Evolutionary conservation across 805 yeast genomes (phyloP).

Genomic region (Huiozyma naganishii): DNA sequence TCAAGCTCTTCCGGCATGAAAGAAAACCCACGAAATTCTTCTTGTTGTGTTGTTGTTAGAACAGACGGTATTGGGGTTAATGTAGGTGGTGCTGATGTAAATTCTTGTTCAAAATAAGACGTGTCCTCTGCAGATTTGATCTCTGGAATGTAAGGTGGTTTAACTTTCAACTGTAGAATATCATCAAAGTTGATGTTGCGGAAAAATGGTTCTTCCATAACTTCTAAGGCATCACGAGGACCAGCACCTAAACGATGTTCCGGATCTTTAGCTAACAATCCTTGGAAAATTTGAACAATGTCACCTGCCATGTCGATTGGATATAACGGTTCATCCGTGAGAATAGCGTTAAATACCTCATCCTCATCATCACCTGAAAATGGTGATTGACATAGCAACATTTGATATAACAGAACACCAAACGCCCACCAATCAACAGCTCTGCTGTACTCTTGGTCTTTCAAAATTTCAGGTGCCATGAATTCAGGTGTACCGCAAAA

Average conservation of each 20-base stretch:
- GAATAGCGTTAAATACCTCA: slow-evolving; percentile 92
- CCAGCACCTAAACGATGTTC: slow-evolving; percentile 75
- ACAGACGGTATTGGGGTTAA: slow-evolving; percentile 90
- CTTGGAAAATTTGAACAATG: slow-evolving; percentile 88
- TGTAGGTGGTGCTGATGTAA: slow-evolving; percentile 88
- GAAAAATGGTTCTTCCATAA: slow-evolving; percentile 93
- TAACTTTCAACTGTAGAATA: slow-evolving; percentile 54
- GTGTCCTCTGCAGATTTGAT: slow-evolving; percentile 82
- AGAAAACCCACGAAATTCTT: slow-evolving; percentile 94
- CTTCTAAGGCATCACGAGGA: slow-evolving; percentile 79
- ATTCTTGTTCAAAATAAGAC: slow-evolving; percentile 86
- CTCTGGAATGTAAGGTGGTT: slow-evolving; percentile 87
- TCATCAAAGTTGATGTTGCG: slow-evolving; percentile 84
- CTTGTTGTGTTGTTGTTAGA: slow-evolving; percentile 80
- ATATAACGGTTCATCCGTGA: slow-evolving; percentile 91
- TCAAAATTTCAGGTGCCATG: slow-evolving; percentile 96
- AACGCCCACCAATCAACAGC: slow-evolving; percentile 99
- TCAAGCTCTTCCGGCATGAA: slow-evolving; percentile 57
- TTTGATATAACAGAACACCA: slow-evolving; percentile 91
- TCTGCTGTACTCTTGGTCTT: slow-evolving; percentile 85
- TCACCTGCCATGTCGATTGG: slow-evolving; percentile 97
- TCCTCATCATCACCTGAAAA: slow-evolving; percentile 96
- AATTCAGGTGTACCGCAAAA: slow-evolving; percentile 99
- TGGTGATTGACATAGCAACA: slow-evolving; percentile 93
- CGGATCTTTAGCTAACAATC: slow-evolving; percentile 84